Base-by-base conservation (phyloP, 1,284 basidiomycete genomes). In the Xanthoconium separans region DNA sequence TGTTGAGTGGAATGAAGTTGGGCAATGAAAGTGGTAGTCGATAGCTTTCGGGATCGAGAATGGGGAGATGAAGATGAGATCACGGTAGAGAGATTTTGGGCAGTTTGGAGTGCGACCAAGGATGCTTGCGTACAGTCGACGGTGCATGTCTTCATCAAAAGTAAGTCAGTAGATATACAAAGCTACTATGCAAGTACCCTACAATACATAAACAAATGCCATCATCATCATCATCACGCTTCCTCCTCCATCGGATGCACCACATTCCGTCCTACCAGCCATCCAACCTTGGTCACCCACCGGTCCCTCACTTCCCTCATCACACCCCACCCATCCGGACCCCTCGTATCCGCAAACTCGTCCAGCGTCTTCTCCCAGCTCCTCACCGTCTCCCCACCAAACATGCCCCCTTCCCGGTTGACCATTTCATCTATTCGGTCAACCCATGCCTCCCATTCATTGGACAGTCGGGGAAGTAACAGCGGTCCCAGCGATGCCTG, bases 361-460 rank as follows among this genome's bases (percentile, higher is more conserved):
- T 91, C 87, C 61, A 92, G 64, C 3, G 75, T 78, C 44, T 81
- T 77, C 60, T 83, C 83, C 90, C 89, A 92, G 8, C 72, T 73
- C 53, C 75, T 70, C 27, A 86, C 87, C 13, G 77, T 79, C 56
- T 90, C 87, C 45, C 76, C 78, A 7, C 87, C 83, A 66, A 90
- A 91, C 89, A 92, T 90, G 6, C 87, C 83, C 7, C 82, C 86
- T 58, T 87, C 76, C n/a, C 71, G 74, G 63, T 91, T 91, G 3
- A 89, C 85, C 11, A 80, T 71, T 18, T 81, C 73, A 61, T 90
- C 85, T 30, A 91, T 76, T 43, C 77, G 77, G 42, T 81, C 75
- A n/a, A 89, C 75, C 89, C 89, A 92, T 13, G 81, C 82, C 47
- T 73, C 78, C 90, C 90, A 92, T 66, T 92, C 89, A 43, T 83